A percentile compares a stretch with the other conserved stretches of the same genome.
Conservation (phyloP, 2,329 filamentous ascomycete genomes). For the Paecilomyces formosus region DNA sequence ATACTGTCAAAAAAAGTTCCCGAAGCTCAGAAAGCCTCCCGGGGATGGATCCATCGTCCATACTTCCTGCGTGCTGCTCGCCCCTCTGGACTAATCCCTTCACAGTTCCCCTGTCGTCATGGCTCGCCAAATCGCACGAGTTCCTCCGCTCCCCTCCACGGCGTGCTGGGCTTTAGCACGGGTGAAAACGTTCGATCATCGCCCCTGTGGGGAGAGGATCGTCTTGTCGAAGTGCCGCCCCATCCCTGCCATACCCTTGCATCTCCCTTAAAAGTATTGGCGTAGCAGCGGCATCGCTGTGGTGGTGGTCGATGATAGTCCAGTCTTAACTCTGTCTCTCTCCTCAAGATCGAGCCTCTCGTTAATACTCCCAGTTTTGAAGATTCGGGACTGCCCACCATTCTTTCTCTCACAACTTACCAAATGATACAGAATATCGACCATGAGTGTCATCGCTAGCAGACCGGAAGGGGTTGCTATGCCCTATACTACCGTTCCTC, state of each 20-base stretch:
- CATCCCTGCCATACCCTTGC: background rate
- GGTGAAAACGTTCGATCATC: background rate
- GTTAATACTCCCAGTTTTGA: background rate
- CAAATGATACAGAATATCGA: slow-evolving; percentile 8
- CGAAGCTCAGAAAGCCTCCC: background rate
- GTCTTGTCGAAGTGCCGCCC: slow-evolving; percentile 1
- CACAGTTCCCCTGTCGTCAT: background rate
- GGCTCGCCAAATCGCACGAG: background rate
- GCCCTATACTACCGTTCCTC: slow-evolving; percentile 19
- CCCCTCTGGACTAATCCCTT: background rate
- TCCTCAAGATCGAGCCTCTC: slow-evolving; percentile 4
- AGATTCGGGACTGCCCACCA: background rate
- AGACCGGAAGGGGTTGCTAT: slow-evolving; percentile 27
- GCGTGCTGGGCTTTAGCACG: background rate
- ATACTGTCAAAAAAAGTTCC: background rate
- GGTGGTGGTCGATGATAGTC: background rate
- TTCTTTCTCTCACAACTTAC: slow-evolving; percentile 1
- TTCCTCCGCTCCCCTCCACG: background rate
- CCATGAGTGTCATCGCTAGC: slow-evolving; percentile 34
- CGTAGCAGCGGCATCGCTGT: background rate
- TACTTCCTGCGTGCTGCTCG: background rate
- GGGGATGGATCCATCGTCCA: background rate
- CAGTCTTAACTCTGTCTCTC: background rate
- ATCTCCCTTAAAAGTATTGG: slow-evolving; percentile 1
- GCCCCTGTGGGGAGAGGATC: slow-evolving; percentile 1